These are phyloP conservation scores for Centella asiatica DNA, from an alignment of 129 eudicot genomes.

Conservation along the genomic window DNA sequence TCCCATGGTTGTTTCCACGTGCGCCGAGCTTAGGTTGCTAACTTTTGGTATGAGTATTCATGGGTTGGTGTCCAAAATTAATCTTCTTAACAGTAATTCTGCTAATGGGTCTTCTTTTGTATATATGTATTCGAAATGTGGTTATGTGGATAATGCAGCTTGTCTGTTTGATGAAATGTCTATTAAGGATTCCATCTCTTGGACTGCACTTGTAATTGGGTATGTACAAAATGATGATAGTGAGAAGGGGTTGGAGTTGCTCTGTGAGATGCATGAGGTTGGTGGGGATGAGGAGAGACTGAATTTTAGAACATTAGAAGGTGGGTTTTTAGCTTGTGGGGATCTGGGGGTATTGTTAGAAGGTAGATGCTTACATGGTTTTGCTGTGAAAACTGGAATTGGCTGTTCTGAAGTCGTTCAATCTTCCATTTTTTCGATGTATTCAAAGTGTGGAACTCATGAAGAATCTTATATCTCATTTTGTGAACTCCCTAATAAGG, in stretches of 20 bases:
- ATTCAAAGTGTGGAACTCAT: constrained; percentile 53
- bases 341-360: constrained; percentile 43
- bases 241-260: constrained; percentile 46
- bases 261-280: constrained; percentile 51
- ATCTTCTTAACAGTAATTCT: constrained; percentile 28
- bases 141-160: constrained; percentile 38
- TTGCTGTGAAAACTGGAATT: constrained; percentile 48
- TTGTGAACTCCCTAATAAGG: constrained; percentile 45
- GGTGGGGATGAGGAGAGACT: constrained; percentile 50
- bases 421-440: constrained; percentile 66
- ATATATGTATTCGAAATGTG: constrained; percentile 71
- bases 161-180: constrained; percentile 66
- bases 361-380: constrained; percentile 76
- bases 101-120: constrained; percentile 64
- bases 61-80: constrained; percentile 52
- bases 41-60: constrained; percentile 34
- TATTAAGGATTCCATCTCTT: constrained; percentile 60
- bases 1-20: constrained; percentile 73
- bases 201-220: constrained; percentile 91
- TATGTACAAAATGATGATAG: constrained; percentile 66
- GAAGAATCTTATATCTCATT: constrained; percentile 51
- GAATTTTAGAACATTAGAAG: constrained; percentile 67
- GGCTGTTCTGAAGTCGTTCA: constrained; percentile 28
- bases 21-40: constrained; percentile 49
- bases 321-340: constrained; percentile 81